Percentiles rank a stretch among this genome's conserved stretches.
phyloP scores from a whole-genome alignment of 2,329 filamentous ascomycete species.

The Paecilomyces niveus region DNA sequence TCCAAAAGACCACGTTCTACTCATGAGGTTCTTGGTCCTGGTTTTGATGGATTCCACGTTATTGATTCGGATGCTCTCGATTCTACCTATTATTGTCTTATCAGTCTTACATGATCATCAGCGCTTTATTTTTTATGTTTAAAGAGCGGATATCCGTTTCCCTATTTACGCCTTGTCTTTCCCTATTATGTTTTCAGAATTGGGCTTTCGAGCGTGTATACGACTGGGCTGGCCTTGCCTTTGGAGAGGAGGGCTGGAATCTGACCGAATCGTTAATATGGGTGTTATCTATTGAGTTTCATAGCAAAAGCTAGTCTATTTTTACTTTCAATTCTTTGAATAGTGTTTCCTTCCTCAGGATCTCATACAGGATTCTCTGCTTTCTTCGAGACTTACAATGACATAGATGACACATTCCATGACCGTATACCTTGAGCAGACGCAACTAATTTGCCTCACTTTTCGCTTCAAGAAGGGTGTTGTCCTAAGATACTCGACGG shows the following conservation, averaged over 20 bases:
- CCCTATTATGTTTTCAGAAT: background rate
- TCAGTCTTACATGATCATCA: background rate
- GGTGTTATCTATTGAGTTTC: background rate
- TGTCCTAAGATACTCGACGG: too few species aligned
- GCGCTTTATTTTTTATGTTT: background rate
- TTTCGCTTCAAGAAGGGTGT: too few species aligned
- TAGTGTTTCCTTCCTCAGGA: background rate
- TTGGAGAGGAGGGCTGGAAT: background rate
- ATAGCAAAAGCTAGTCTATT: background rate
- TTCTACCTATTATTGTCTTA: background rate
- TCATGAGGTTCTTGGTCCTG: slow-evolving; percentile 43
- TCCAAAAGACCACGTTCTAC: slow-evolving; percentile 64
- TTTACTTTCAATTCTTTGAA: background rate
- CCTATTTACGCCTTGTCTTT: background rate
- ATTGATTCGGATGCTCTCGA: background rate
- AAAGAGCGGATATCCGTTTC: background rate
- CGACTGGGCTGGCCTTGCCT: background rate
- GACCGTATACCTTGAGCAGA: too few species aligned
- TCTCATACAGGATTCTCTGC: too few species aligned
- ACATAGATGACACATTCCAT: too few species aligned
- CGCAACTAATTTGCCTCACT: too few species aligned
- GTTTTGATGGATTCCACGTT: background rate
- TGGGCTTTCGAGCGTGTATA: background rate
- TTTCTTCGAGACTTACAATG: too few species aligned
- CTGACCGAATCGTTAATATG: background rate